A percentile compares a stretch with the other conserved stretches of the same genome.
Evolutionary conservation across 2,329 filamentous ascomycete species (phyloP).

Genomic region (Cercospora berteroae): DNA sequence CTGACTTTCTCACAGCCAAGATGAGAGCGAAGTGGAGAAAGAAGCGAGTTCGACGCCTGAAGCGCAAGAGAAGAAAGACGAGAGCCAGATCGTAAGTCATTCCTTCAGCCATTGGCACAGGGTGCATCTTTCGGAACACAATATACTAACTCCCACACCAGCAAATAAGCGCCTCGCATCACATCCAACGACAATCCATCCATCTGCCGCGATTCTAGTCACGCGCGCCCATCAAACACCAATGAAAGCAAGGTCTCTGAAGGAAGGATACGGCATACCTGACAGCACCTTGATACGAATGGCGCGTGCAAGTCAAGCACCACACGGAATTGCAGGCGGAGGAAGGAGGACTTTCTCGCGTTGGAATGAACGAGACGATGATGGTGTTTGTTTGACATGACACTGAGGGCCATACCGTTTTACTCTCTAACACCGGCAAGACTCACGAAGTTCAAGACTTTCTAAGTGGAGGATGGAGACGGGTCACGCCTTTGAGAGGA

Average conservation of each 20-base stretch:
- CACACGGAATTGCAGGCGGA: slow-evolving; percentile 22
- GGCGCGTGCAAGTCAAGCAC: slow-evolving; percentile 11
- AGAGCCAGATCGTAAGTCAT: slow-evolving; percentile 84
- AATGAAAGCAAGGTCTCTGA: slow-evolving; percentile 31
- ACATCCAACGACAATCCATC: slow-evolving; percentile 21
- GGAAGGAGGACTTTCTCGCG: slow-evolving; percentile 19
- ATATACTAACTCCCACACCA: slow-evolving; percentile 28
- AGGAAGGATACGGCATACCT: slow-evolving; percentile 37
- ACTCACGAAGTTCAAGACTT: slow-evolving; percentile 4
- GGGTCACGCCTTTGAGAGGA: slow-evolving; percentile 30
- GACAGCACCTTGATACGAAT: slow-evolving; percentile 30
- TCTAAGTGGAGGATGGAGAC: slow-evolving; percentile 5
- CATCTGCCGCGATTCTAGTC: slow-evolving; percentile 32
- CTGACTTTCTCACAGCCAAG: slow-evolving; percentile 41
- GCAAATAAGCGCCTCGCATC: slow-evolving; percentile 49
- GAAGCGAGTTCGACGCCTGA: slow-evolving; percentile 98
- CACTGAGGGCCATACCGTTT: slow-evolving; percentile 12
- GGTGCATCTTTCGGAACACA: not conserved
- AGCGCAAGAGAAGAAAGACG: slow-evolving; percentile 99
- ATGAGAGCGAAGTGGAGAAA: slow-evolving; percentile 99
- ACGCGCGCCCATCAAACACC: slow-evolving; percentile 32
- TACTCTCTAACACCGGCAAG: slow-evolving; percentile 34
- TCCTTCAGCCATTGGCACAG: not conserved
- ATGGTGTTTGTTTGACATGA: slow-evolving; percentile 12
- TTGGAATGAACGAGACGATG: slow-evolving; percentile 23